These are phyloP conservation scores for Umbilicus rupestris DNA, from an alignment of 164 flowering plant genomes.

Conservation along the genomic window DNA sequence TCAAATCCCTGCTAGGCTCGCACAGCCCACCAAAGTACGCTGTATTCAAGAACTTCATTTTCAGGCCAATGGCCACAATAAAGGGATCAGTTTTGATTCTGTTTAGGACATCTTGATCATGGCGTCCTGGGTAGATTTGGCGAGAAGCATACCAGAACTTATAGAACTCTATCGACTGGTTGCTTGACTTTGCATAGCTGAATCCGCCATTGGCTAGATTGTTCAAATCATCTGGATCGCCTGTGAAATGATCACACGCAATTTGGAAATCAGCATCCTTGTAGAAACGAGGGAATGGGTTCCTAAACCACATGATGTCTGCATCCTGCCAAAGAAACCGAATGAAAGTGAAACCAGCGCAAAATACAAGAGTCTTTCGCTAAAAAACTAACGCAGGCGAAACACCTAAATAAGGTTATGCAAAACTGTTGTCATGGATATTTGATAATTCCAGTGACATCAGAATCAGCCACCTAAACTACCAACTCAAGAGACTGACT, in stretches of 20 bases:
- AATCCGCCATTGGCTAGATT: constrained; percentile 83
- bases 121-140: constrained; percentile 38
- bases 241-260: constrained; percentile 65
- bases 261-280: constrained; percentile 70
- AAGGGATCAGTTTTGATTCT: constrained; percentile 40
- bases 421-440: background rate
- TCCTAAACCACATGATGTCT: constrained; percentile 81
- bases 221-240: constrained; percentile 30
- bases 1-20: constrained; percentile 60
- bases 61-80: constrained; percentile 31
- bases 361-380: background rate
- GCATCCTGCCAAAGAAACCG: constrained; percentile 50
- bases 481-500: background rate
- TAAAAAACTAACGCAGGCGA: background rate
- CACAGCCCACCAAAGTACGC: constrained; percentile 75
- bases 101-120: constrained; percentile 81
- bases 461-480: background rate
- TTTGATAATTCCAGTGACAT: background rate
- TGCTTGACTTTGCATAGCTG: constrained; percentile 56
- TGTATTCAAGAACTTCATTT: constrained; percentile 57
- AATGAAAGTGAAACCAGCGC: background rate
- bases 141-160: constrained; percentile 62
- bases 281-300: constrained; percentile 59
- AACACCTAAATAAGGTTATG: background rate
- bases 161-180: constrained; percentile 56